phyloP scores from a whole-genome alignment of 1,139 yeast genomes.

The Scheffersomyces quercinus region DNA sequence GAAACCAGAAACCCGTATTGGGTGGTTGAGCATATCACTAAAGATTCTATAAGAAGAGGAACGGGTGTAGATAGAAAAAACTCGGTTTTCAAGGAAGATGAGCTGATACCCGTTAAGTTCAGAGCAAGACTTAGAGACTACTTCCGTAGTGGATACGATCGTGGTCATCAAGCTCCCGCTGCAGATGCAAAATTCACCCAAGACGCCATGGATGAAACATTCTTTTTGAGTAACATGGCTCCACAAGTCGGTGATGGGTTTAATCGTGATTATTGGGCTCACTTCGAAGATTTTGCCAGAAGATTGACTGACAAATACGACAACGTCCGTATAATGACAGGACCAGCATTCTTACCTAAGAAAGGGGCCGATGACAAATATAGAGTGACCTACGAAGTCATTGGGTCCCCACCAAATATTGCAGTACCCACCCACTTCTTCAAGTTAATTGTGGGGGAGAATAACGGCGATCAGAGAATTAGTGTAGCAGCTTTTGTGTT shows the following conservation, averaged over 20 bases:
- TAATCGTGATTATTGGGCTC: conserved; percentile 97
- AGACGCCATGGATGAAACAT: conserved; percentile 92
- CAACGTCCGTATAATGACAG: conserved; percentile 84
- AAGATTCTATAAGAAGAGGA: conserved; percentile 55
- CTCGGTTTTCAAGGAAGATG: conserved; percentile 86
- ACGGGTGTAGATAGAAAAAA: conserved; percentile 72
- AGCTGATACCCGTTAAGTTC: conserved; percentile 72
- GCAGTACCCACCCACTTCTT: conserved; percentile 98
- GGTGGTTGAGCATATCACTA: conserved; percentile 87
- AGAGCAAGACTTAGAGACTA: conserved; percentile 79
- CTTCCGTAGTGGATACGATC: conserved; percentile 92
- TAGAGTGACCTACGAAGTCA: conserved; percentile 84
- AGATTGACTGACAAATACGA: conserved; percentile 67
- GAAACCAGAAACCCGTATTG: conserved; percentile 85
- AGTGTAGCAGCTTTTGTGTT: conserved; percentile 91
- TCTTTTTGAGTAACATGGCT: conserved; percentile 82
- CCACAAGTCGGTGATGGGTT: conserved; percentile 99
- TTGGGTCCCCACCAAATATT: conserved; percentile 94
- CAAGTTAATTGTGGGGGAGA: conserved; percentile 85
- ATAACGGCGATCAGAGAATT: conserved; percentile 46
- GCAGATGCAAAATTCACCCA: conserved; percentile 94
- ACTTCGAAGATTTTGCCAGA: conserved; percentile 86
- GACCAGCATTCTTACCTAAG: conserved; percentile 89
- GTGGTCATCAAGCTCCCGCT: conserved; percentile 98
- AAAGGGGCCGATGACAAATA: conserved; percentile 72